Evolutionary conservation across 148 eudicot genomes (phyloP), one percentile per base, ranked within the genome.

Genomic region (Fagopyrum homotropicum): DNA sequence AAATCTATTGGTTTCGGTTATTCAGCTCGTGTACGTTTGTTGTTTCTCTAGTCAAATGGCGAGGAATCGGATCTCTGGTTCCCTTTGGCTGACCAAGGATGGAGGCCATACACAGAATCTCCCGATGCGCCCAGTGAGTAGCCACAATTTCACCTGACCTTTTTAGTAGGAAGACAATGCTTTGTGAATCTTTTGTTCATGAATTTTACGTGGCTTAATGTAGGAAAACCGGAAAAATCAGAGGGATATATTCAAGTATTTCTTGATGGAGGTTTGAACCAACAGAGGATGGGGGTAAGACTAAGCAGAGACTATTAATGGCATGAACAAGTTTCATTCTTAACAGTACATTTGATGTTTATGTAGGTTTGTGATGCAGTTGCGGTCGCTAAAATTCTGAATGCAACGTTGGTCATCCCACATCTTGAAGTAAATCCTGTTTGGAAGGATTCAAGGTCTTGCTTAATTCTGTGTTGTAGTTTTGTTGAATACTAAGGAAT

Each of bases 251-350:
- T 95, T 69, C 98, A 95, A 79, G 87, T 95, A 59, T 95, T 95
- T 78, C 97, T 95, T 73, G 98, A 95, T 79, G 98, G 97, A 80
- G 98, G 98, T 46, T 80, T 95, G 77, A 95, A 95, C 81, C 98
- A 95, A 86, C 97, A 95, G 82, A 83, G 98, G 75, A 90, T 95
- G 98, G 98, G 98, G 83, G 98, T 95, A 86, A 15, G 17, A 50
- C 12, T 64, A 22, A 22, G 26, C 26, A 22, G 26, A 22, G 26
- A 22, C 26, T 22, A 22, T 22, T 22, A 22, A 22, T 22, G 26
- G 26, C 26, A 22, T 22, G 26, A 22, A 22, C 26, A 22, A 22
- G 26, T 22, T 22, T 22, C 26, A 22, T 22, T 22, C 26, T 22
- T 22, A 22, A 5, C 9, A 52, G 17, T 12, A 15, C 4, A 40